A percentile compares a stretch with the other conserved stretches of the same genome.
Conservation (phyloP, 805 yeast genomes). For the Grigorovia transvaalensis region DNA sequence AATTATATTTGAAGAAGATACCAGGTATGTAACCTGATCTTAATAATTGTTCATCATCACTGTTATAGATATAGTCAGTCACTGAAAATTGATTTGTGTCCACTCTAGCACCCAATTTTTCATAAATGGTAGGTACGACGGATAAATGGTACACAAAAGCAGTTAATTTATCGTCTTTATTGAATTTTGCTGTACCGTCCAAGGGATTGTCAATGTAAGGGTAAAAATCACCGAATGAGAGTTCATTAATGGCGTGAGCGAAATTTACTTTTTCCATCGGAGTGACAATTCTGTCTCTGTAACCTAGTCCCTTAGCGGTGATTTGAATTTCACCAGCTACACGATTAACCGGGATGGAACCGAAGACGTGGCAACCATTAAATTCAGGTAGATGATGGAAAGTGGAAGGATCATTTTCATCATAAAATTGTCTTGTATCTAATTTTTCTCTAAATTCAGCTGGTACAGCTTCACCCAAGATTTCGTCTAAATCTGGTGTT, state of each 20-base stretch:
- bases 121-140: slow-evolving; percentile 76
- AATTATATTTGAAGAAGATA: slow-evolving; percentile 70
- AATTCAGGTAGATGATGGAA: slow-evolving; percentile 41
- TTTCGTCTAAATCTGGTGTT: slow-evolving; percentile 57
- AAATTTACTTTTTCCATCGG: slow-evolving; percentile 53
- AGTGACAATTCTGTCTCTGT: slow-evolving; percentile 34
- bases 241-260: slow-evolving; percentile 75
- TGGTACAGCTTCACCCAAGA: slow-evolving; percentile 52
- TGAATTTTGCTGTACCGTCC: slow-evolving; percentile 55
- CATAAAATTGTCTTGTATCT: slow-evolving; percentile 23
- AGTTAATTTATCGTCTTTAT: slow-evolving; percentile 39
- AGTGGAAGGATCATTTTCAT: slow-evolving; percentile 10
- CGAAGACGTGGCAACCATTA: slow-evolving; percentile 77
- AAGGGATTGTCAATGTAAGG: slow-evolving; percentile 84
- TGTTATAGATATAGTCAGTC: slow-evolving; percentile 36
- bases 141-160: slow-evolving; percentile 57
- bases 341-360: slow-evolving; percentile 72
- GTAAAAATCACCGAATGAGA: slow-evolving; percentile 83
- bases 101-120: slow-evolving; percentile 56
- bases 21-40: slow-evolving; percentile 47
- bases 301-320: slow-evolving; percentile 66
- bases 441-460: slow-evolving; percentile 49
- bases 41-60: slow-evolving; percentile 6
- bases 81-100: slow-evolving; percentile 83
- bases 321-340: slow-evolving; percentile 81